phyloP scores from a whole-genome alignment of 441 rosid genomes.

The Pelargonium cotyledonis region DNA sequence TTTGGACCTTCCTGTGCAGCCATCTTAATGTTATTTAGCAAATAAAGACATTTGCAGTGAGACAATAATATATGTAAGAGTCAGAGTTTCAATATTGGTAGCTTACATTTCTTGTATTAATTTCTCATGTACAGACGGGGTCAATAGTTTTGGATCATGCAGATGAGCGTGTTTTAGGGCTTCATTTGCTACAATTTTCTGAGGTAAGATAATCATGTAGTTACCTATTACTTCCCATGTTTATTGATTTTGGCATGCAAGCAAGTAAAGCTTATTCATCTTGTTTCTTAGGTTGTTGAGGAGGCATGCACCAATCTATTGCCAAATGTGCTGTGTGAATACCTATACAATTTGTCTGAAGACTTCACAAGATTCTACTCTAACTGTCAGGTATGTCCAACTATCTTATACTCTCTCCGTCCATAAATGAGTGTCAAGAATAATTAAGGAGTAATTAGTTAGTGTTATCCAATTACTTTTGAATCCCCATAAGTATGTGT shows the following conservation, averaged over 20 bases:
- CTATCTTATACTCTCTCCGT: too few relatives aligned
- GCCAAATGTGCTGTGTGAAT: conserved; percentile 64
- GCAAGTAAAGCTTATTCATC: neutral
- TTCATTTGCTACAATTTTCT: conserved; percentile 67
- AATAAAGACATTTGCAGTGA: neutral
- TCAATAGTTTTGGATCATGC: conserved; percentile 41
- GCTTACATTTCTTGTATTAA: conserved; percentile 3
- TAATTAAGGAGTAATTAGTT: too few relatives aligned
- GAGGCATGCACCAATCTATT: conserved; percentile 62
- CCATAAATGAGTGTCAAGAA: too few relatives aligned
- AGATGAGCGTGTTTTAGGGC: conserved; percentile 63
- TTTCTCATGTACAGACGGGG: conserved; percentile 40
- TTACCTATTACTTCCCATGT: neutral
- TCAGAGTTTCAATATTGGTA: neutral
- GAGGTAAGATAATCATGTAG: conserved; percentile 39
- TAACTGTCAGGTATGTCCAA: conserved; percentile 54
- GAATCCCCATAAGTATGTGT: too few relatives aligned
- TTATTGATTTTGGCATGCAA: conserved; percentile 5
- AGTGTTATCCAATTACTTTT: too few relatives aligned
- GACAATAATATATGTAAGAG: neutral
- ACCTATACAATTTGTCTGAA: conserved; percentile 63
- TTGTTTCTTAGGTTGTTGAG: conserved; percentile 49
- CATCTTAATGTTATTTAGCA: neutral
- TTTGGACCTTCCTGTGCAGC: neutral
- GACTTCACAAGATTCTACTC: conserved; percentile 62